Conservation (phyloP, 2,329 filamentous ascomycete genomes). For the Seiridium unicorne region DNA sequence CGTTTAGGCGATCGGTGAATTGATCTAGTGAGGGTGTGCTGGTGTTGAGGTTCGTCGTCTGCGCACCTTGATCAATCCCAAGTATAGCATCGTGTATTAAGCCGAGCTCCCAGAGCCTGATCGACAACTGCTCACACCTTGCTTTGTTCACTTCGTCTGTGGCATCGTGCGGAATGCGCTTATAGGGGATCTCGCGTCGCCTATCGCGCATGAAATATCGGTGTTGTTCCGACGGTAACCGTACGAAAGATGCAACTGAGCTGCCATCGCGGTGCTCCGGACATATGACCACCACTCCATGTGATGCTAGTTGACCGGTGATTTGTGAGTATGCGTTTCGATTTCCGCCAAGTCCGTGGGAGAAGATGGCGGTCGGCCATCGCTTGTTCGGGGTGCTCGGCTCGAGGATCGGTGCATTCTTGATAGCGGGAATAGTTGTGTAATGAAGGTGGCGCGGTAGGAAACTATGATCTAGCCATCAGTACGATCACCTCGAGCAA, state of each 20-base stretch:
- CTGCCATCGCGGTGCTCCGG: constrained; percentile 84
- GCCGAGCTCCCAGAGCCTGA: constrained; percentile 77
- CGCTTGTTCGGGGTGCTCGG: constrained; percentile 45
- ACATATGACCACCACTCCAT: constrained; percentile 78
- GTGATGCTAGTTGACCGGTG: constrained; percentile 73
- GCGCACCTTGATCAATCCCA: constrained; percentile 58
- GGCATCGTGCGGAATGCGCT: constrained; percentile 59
- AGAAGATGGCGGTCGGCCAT: constrained; percentile 85
- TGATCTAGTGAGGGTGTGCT: constrained; percentile 51
- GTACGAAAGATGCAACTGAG: constrained; percentile 70
- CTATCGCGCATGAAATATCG: constrained; percentile 31
- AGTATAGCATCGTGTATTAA: constrained; percentile 67
- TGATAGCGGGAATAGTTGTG: constrained; percentile 68
- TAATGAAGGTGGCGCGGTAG: constrained; percentile 72
- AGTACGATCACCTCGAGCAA: neutral
- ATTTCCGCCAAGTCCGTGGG: constrained; percentile 78
- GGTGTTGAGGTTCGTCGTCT: constrained; percentile 51
- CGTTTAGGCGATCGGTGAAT: constrained; percentile 62
- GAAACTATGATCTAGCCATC: constrained; percentile 36
- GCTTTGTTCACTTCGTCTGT: constrained; percentile 63
- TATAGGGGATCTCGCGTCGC: constrained; percentile 43
- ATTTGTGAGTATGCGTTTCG: constrained; percentile 86
- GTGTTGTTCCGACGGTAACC: constrained; percentile 52
- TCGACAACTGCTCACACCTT: constrained; percentile 70
- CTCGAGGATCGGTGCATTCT: constrained; percentile 65